These are phyloP conservation scores for Castanea sativa DNA, from an alignment of 306 rosid species.

Conservation along the genomic window DNA sequence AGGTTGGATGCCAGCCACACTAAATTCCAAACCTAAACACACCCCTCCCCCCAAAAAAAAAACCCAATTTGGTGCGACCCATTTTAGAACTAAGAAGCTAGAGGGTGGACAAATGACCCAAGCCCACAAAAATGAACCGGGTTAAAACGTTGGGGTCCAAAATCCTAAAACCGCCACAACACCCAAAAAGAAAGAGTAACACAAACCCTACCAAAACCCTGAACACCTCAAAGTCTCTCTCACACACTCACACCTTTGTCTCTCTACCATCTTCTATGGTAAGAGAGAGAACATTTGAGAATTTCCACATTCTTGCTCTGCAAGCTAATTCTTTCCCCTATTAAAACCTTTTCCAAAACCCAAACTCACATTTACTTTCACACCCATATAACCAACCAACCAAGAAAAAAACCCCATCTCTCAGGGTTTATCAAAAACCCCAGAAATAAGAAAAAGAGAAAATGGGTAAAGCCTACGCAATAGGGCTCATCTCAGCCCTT, in stretches of 20 bases:
- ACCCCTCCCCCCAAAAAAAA: too few relatives aligned
- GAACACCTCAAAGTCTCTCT: neutral
- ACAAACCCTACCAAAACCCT: slow-evolving; percentile 52
- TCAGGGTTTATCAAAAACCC: neutral
- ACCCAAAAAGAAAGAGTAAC: neutral
- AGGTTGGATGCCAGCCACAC: too few relatives aligned
- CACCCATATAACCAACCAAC: neutral
- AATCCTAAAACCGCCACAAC: neutral
- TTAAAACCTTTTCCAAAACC: slow-evolving; percentile 2
- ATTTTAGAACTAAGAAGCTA: neutral
- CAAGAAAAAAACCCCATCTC: neutral
- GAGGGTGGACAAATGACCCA: neutral
- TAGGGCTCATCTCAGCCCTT: slow-evolving; percentile 53
- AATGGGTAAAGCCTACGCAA: slow-evolving; percentile 60
- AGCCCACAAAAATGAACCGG: neutral
- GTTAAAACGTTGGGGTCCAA: neutral
- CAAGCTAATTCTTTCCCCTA: neutral
- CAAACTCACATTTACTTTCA: neutral
- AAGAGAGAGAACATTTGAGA: neutral
- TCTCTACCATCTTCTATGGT: slow-evolving; percentile 12
- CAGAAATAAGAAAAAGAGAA: neutral
- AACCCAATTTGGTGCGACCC: neutral
- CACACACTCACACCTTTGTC: neutral
- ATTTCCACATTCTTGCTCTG: neutral
- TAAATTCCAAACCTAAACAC: too few relatives aligned